Evolutionary conservation across 257 asterid species (phyloP), one percentile per base, ranked within the genome.

Genomic region (Misopates orontium): DNA sequence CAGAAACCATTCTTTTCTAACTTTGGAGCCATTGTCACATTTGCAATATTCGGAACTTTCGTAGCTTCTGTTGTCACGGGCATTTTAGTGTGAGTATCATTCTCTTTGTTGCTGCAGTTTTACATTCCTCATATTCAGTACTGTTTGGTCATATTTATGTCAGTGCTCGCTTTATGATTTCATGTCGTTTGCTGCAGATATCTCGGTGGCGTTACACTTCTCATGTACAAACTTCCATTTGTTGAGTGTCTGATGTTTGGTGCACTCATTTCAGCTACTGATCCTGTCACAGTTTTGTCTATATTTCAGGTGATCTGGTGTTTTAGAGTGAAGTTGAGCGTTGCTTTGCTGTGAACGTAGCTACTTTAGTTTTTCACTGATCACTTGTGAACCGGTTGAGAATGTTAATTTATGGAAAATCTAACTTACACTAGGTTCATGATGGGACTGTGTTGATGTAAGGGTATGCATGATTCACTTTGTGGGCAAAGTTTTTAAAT

Each of bases 1-100:
- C 96, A 93, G 97, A 88, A 94, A 73, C 97, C 99, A 10, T 94
- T 94, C 78, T 94, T 94, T 82, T 90, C 99, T 25, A 94, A 94
- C 80, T 94, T 94, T 72, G 99, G 97, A 32, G 97, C 97, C 73
- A 90, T 94, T 60, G 95, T 90, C 69, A 85, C 96, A 67, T 84
- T 94, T 76, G 95, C 97, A 36, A 83, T 94, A 61, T 76, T 86
- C 7, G 99, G 99, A 67, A 94, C 99, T 47, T 88, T 94, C 71
- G 66, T 90, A 44, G 87, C 99, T 62, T 88, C 99, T 69, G 53
- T 94, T 25, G 96, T 94, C 75, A 94, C 99, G 8, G 96, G 96
- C 52, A 64, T 88, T 69, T 83, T 94, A 77, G 99, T 94, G 99
- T 93, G 86, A 90, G 97, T 86, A 36, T 36, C 8, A 36, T 36